Conservation (phyloP, 139 green algal species). For the Tetradesmus obliquus region DNA sequence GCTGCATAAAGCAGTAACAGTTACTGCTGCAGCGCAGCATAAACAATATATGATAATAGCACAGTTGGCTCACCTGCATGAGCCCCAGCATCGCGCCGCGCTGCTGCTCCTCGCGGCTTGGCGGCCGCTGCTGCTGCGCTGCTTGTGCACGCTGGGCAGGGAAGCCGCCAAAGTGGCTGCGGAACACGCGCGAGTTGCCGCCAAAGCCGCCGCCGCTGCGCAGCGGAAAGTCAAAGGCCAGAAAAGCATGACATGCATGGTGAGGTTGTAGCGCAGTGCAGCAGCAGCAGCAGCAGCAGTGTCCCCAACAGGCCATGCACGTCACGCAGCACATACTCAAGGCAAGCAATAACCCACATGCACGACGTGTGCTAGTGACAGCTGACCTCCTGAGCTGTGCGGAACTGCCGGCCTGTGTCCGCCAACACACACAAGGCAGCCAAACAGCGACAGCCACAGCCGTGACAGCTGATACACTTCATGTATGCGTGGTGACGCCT, state of each 20-base stretch:
- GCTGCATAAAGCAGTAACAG: too few relatives aligned
- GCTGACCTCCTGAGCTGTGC: too few relatives aligned
- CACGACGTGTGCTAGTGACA: too few relatives aligned
- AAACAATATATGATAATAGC: not conserved
- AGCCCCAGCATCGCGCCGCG: slow-evolving; percentile 17
- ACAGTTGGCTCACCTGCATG: slow-evolving; percentile 10
- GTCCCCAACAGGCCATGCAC: too few relatives aligned
- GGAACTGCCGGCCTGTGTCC: too few relatives aligned
- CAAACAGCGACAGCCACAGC: not conserved
- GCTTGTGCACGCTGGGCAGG: slow-evolving; percentile 41
- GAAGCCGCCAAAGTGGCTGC: slow-evolving; percentile 43
- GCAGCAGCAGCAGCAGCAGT: not conserved
- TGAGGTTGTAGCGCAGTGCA: not conserved
- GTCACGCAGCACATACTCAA: too few relatives aligned
- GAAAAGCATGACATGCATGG: not conserved
- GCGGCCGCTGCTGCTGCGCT: slow-evolving; percentile 41
- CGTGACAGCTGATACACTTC: not conserved
- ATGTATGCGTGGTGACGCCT: too few relatives aligned
- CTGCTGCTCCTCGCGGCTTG: slow-evolving; percentile 41
- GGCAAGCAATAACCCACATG: not conserved
- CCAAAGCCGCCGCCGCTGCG: slow-evolving; percentile 38
- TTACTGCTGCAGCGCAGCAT: too few relatives aligned
- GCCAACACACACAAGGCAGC: not conserved
- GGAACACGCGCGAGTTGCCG: slow-evolving; percentile 49
- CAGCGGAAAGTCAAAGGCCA: not conserved